Evolutionary conservation across 768 basidiomycete genomes (phyloP), one percentile per base, ranked within the genome.

Genomic region (Boletus sensibilis): DNA sequence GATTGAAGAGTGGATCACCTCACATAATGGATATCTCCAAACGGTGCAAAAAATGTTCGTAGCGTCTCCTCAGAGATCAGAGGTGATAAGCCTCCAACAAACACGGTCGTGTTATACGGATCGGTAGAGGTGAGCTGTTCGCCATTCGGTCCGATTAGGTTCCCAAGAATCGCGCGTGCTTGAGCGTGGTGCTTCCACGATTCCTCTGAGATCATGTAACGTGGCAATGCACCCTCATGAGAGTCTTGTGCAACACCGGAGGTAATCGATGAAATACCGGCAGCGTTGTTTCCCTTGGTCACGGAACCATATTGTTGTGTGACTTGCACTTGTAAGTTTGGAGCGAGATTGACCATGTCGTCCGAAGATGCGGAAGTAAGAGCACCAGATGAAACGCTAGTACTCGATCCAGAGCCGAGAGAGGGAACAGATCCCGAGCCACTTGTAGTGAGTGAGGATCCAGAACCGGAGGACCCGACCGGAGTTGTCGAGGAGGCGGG

Each of bases 61-160:
- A 97, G 73, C 3, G 92, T 95, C 45, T 96, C 94, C 74, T 96
- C 94, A 27, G 88, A 86, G 42, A 97, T 94, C 56, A 94, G 73
- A 18, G 91, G 91, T 11, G 90, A 91, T 50, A 96, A 68, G 0
- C 94, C 94, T 25, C 94, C 94, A 20, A 97, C 94, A 60, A 97
- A 97, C 6, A 93, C 94, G 2, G 94, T 97, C 14, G 94, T 95
- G 66, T 96, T 97, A 67, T 94, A 93, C n/a, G 94, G 94, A 65
- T 96, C 94, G 21, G 88, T 91, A 23, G 89, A 90, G 29, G 90
- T 91, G 59, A 93, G 76, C 70, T 91, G 85, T 74, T 92, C 88
- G 54, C 90, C 92, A 58, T 92, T 91, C 1, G 89, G 90, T 21
- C 92, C 91, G 40, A 93, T 90, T 20, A 92, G 74, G 64, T 90